A percentile compares a stretch with the other conserved stretches of the same genome.
phyloP scores from a whole-genome alignment of 306 rosid genomes.

The Calophaca sinica region DNA sequence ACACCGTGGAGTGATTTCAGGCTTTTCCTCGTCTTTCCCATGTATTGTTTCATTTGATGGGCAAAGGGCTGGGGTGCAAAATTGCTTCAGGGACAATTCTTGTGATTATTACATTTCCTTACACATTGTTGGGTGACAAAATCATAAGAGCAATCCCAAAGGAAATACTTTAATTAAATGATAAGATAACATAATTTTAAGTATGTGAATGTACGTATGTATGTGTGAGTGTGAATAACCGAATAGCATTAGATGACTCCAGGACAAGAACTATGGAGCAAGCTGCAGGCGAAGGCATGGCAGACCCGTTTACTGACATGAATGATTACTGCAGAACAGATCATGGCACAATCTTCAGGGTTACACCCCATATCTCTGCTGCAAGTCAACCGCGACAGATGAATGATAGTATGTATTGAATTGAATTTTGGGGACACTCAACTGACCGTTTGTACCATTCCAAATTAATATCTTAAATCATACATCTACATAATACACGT shows the following conservation, averaged over 20 bases:
- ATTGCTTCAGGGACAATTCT: too few relatives aligned
- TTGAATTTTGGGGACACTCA: not conserved
- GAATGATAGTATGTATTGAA: not conserved
- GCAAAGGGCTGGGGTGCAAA: too few relatives aligned
- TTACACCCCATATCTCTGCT: not conserved
- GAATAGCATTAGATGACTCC: not conserved
- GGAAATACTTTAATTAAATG: too few relatives aligned
- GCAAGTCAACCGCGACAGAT: constrained; percentile 26
- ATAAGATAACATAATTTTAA: too few relatives aligned
- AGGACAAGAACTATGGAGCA: not conserved
- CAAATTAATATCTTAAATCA: not conserved
- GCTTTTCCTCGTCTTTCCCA: not conserved
- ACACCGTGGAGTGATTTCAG: not conserved
- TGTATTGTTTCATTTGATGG: too few relatives aligned
- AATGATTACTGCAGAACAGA: constrained; percentile 24
- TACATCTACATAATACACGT: too few relatives aligned
- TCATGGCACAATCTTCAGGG: not conserved
- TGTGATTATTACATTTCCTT: not conserved
- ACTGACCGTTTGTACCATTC: not conserved
- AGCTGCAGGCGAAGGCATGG: not conserved
- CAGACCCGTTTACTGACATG: constrained; percentile 8
- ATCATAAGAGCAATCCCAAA: too few relatives aligned
- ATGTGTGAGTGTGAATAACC: too few relatives aligned
- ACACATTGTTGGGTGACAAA: too few relatives aligned
- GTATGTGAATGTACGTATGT: too few relatives aligned